Evolutionary conservation across 441 rosid species (phyloP), one percentile per base, ranked within the genome.

Genomic region (Jatropha multifida): DNA sequence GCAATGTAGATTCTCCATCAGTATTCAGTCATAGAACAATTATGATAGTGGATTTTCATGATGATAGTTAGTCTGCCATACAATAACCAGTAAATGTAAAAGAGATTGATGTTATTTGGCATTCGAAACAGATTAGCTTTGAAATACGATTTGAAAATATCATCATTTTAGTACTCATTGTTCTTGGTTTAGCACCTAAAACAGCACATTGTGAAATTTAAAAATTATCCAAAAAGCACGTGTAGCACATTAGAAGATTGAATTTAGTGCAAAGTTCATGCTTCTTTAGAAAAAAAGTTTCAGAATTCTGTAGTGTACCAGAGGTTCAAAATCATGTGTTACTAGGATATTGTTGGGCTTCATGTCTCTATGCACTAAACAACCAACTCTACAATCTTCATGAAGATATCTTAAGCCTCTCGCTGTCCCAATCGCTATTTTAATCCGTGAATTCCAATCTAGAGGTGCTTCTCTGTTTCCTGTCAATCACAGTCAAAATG

Each of bases 301-400:
- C 61, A 58, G 75, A 55, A 59, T 42, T 76, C n/a, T 5, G 18
- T 71, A 10, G 13, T 44, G 42, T 85, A 87, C 95, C 89, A 85
- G 84, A 69, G 95, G 92, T 67, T 89, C 90, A 66, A 88, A 90
- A 84, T 90, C 93, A 71, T 89, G 95, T 4, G 93, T 88, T 12
- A 90, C 76, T 56, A 90, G 90, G 80, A 90, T 89, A 58, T 89
- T 90, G 62, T 79, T 77, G 32, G 90, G 89, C 72, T 90, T 79
- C 84, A 90, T 73, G 77, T 88, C 92, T 77, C 90, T 84, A 74
- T 89, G 95, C 20, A 89, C 87, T 63, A 90, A 85, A 72, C 90
- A 85, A 68, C 95, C 95, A 63, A 88, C 92, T 86, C 95, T 89
- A 72, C 95, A 90, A 81, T 90, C 95, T 81, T 89, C 93, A 26